Evolutionary conservation across 2,329 filamentous ascomycete species (phyloP).

Genomic region (Plectosphaerella sp.): DNA sequence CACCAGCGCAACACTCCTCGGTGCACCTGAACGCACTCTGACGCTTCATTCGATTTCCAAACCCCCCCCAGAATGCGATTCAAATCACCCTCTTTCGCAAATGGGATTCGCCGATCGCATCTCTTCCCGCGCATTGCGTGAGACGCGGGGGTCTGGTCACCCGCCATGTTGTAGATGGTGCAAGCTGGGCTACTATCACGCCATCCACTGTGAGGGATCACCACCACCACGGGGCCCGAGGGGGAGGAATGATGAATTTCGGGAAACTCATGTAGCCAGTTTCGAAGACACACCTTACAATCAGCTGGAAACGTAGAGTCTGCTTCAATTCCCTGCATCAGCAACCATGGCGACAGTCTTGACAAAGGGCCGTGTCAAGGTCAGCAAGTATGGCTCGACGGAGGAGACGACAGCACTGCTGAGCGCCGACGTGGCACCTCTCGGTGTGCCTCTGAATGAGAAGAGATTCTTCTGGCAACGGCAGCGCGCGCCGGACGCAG

Average conservation of each 20-base stretch:
- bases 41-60: too few relatives aligned
- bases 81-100: too few relatives aligned
- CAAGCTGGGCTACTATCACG: not conserved
- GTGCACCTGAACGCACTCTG: too few relatives aligned
- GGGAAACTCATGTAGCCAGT: not conserved
- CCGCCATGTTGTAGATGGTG: not conserved
- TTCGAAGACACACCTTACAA: not conserved
- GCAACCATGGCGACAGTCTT: conserved; percentile 9
- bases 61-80: too few relatives aligned
- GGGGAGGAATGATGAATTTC: not conserved
- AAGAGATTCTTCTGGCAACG: conserved; percentile 28
- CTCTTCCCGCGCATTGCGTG: too few relatives aligned
- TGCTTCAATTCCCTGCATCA: not conserved
- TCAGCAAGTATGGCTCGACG: not conserved
- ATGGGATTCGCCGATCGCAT: too few relatives aligned
- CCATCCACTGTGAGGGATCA: not conserved
- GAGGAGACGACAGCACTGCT: conserved; percentile 11
- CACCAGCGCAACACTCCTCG: too few relatives aligned
- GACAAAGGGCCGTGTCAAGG: conserved; percentile 3
- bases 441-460: conserved; percentile 18
- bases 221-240: not conserved
- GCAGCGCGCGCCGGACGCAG: conserved; percentile 16
- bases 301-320: not conserved
- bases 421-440: conserved; percentile 15
- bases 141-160: not conserved